Evolutionary conservation across 2,329 filamentous ascomycete genomes (phyloP).

Genomic region (Aschersonia sp.): DNA sequence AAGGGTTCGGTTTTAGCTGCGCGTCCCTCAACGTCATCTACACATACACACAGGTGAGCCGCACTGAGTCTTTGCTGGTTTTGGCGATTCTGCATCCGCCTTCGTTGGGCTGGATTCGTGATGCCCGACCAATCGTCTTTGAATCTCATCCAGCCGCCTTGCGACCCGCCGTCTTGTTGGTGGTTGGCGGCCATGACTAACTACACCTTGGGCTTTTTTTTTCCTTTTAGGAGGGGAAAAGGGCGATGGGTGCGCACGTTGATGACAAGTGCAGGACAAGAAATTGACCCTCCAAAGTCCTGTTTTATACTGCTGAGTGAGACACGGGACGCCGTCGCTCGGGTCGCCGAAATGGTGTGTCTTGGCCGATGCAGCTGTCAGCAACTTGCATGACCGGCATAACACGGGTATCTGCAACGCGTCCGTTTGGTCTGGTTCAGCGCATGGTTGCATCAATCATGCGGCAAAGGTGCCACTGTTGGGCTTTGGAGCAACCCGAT

Average conservation of each 20-base stretch:
- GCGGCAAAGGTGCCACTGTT: not conserved
- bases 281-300: not conserved
- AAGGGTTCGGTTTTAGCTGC: not conserved
- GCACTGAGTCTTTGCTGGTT: not conserved
- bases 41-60: not conserved
- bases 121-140: not conserved
- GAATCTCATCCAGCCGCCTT: not conserved
- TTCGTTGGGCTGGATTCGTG: not conserved
- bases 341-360: not conserved
- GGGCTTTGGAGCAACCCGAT: not conserved
- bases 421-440: not conserved
- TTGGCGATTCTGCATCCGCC: not conserved
- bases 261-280: not conserved
- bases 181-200: not conserved
- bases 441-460: not conserved
- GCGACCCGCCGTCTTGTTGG: not conserved
- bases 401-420: not conserved
- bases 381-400: not conserved
- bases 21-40: not conserved
- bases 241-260: not conserved
- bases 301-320: not conserved
- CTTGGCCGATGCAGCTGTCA: not conserved
- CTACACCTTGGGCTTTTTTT: not conserved
- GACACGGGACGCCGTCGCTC: not conserved
- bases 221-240: too few relatives aligned